Evolutionary conservation across 2,329 filamentous ascomycete species (phyloP), one percentile per base, ranked within the genome.

Genomic region (Penicillium hesseltinei): DNA sequence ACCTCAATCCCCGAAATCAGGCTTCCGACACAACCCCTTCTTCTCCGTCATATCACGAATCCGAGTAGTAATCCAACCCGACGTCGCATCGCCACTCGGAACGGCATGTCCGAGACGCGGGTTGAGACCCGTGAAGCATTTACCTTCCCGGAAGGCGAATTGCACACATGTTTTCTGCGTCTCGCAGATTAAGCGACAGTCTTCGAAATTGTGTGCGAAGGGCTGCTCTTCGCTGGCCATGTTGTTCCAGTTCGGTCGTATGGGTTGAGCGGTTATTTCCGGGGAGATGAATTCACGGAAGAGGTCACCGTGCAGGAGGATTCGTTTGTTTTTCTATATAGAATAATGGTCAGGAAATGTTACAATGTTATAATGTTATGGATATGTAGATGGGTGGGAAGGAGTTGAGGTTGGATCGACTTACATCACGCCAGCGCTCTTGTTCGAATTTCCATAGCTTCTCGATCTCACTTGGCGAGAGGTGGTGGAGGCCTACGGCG

Each of bases 361-460:
- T 21, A 13, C 21, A 2, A 21, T 33, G 5, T 33, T 33, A 31
- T 8, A 27, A n/a, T 5, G 4, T 5, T 23, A 23, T 27, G 8
- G 7, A 5, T 7, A 4, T 13, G 36, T 7, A 4, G n/a, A 35
- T 31, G 21, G 5, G 27, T 31, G n/a, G 17, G 9, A 10, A 35
- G 45, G 9, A 8, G 13, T 35, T 33, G 5, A 33, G 33, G 48
- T 46, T 21, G 4, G 21, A 0, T 21, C 11, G 21, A 73, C 80
- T 70, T 80, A 88, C 87, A 70, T 86, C 84, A 72, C 83, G 81
- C 74, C 86, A 87, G 66, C 85, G 77, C 48, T 69, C 70, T 49
- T 74, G 74, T 62, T 83, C 79, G 33, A 82, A 80, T 8, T 73
- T 71, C 69, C 75, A 78, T 39, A 83, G 71, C 4, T 71, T 67